Evolutionary conservation across 202 grass and related monocot genomes (phyloP), one percentile per base, ranked within the genome.

Genomic region (Dendrocalamus latiflorus): DNA sequence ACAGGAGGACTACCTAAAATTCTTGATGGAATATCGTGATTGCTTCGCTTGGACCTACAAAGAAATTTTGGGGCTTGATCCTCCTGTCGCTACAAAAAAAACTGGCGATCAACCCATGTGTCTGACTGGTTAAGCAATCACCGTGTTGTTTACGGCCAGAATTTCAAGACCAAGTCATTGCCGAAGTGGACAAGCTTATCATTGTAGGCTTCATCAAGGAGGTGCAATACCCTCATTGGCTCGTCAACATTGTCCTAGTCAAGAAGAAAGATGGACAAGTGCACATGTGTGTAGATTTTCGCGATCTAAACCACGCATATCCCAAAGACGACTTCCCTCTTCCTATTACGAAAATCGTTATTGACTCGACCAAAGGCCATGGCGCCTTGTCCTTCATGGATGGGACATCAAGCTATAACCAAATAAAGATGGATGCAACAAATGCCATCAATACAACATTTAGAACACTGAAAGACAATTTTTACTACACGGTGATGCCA

Each of bases 301-400:
- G 72, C 0, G 72, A 84, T 1, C 1, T 77, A n/a, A 68, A 78
- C 0, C 28, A 6, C 1, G 60, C 76, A 8, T 78, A 26, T 21
- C 76, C 60, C 4, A 78, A 66, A 51, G 60, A 78, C 38, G 60
- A 78, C 9, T 51, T 65, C 4, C 44, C 76, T 9, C 37, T 50
- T 0, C 76, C 60, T 0, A 65, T 78, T 5, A 78, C 24, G 0
- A 41, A 78, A 33, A 53, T 78, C 18, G 28, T 66, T 0, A 17
- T 66, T 16, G 60, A 78, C 10, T 3, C 30, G 0, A 78, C 45
- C 1, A 79, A 4, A 6, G 6, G 62, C 0, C 15, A 63, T 64
- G 75, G 42, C 6, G 7, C 28, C 5, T 15, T 79, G 6, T 76
- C 81, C n/a, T 76, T 84, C 0, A 84, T 84, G 66, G 70, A 84